A percentile compares a stretch with the other conserved stretches of the same genome.
Conservation (phyloP, 352 stramenopile species). For the Phytophthora parvispora region DNA sequence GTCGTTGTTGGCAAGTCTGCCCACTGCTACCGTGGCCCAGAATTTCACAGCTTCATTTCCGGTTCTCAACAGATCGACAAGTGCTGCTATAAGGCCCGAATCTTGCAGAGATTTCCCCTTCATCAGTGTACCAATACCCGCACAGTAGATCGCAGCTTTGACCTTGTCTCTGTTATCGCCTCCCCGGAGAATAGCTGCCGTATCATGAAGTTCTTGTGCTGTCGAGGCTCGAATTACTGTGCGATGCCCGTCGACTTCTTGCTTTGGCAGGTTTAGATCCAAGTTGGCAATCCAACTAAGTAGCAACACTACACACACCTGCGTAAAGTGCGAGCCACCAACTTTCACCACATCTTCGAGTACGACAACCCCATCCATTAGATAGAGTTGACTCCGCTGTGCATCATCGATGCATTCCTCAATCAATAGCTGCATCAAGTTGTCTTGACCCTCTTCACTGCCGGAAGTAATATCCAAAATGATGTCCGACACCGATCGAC, state of each 20-base stretch:
- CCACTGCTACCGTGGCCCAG: neutral
- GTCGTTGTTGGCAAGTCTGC: constrained; percentile 1
- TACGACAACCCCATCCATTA: neutral
- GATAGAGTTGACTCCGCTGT: neutral
- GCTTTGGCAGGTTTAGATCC: neutral
- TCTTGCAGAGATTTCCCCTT: neutral
- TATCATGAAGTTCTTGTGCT: neutral
- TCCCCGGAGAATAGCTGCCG: neutral
- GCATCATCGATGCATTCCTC: neutral
- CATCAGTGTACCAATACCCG: neutral
- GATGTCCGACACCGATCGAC: neutral
- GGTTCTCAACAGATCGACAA: neutral
- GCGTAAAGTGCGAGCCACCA: neutral
- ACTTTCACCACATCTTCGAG: neutral
- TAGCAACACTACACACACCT: neutral
- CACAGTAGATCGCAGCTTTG: neutral
- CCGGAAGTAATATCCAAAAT: neutral
- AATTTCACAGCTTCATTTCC: neutral
- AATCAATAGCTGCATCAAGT: neutral
- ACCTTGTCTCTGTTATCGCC: neutral
- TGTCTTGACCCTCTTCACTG: neutral
- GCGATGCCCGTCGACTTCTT: neutral
- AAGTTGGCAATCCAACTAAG: neutral
- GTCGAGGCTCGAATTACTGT: neutral
- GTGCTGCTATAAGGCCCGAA: neutral